These are phyloP conservation scores for Tilletiaria anomala DNA, from an alignment of 1,284 basidiomycete genomes.

Conservation along the genomic window DNA sequence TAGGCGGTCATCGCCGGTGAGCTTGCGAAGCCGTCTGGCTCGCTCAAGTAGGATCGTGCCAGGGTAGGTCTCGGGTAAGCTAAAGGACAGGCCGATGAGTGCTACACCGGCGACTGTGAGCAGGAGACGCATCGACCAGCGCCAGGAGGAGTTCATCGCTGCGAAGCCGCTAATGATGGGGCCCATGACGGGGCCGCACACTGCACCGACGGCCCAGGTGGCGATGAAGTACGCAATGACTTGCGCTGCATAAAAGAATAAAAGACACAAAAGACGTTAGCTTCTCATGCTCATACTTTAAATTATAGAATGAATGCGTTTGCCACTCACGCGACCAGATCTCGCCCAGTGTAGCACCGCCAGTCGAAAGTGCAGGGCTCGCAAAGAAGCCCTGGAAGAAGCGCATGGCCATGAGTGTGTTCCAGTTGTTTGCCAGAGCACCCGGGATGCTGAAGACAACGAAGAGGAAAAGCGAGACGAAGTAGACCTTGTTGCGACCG, in stretches of 20 bases:
- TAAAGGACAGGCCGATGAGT: background rate
- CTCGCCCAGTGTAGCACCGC: conserved; percentile 25
- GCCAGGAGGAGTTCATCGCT: background rate
- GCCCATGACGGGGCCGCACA: background rate
- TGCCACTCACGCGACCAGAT: no score
- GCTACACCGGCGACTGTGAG: background rate
- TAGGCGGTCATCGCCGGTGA: background rate
- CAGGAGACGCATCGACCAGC: background rate
- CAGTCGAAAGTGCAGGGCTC: conserved; percentile 21
- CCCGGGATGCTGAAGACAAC: conserved; percentile 17
- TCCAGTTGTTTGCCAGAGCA: conserved; percentile 10
- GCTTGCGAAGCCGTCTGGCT: background rate
- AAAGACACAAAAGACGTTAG: no score
- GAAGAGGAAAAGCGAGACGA: conserved; percentile 24
- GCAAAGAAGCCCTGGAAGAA: conserved; percentile 25
- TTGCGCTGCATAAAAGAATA: no score
- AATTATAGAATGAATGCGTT: no score
- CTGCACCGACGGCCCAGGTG: background rate
- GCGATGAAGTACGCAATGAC: no score
- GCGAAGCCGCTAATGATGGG: background rate
- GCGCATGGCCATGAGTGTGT: conserved; percentile 18
- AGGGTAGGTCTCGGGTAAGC: background rate
- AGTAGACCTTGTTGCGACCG: conserved; percentile 44
- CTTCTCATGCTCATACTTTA: no score
- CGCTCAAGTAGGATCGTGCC: background rate